Evolutionary conservation across 805 yeast genomes (phyloP), one percentile per base, ranked within the genome.

Genomic region (Saturnispora mendoncae): DNA sequence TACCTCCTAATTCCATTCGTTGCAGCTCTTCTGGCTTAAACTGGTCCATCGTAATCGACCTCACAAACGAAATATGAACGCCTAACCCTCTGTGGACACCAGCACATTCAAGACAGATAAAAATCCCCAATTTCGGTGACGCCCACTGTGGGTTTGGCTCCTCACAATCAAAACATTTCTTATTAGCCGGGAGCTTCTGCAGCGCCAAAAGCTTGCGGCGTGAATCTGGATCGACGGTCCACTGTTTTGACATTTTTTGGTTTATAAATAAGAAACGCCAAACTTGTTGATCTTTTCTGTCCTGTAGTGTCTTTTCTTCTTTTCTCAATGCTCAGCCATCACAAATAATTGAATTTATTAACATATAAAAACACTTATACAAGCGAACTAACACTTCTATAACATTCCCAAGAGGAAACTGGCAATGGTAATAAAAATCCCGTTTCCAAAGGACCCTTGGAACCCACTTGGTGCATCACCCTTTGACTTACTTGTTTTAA

Each of bases 131-230:
- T 62, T 92, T 92, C 28, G 97, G 97, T 12, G 96, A 86, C 2
- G 97, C 97, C 98, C 98, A 92, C 62, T 92, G 98, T 8, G 98
- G 98, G 59, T 88, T 90, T 45, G 95, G 95, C 1, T 97, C 94
- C 29, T 68, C 71, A 64, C 98, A 92, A 61, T 92, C 98, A 61
- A 86, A 82, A 64, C 98, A 92, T 60, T 76, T 80, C 66, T 82
- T 86, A 68, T 87, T 86, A 12, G 69, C 80, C 21, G 90, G 94
- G 36, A 69, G 68, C 58, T 86, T 86, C 57, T 90, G 97, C 46
- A 90, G 65, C 33, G 78, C 78, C 51, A 77, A 55, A 31, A 84
- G 69, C 58, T 81, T 78, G 57, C 95, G 78, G 61, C 94, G 82
- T 45, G 84, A 81, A 53, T 86, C 95, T 14, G 97, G 96, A 59